Base-by-base conservation (phyloP, 148 eudicot genomes). In the Camellia japonica region DNA sequence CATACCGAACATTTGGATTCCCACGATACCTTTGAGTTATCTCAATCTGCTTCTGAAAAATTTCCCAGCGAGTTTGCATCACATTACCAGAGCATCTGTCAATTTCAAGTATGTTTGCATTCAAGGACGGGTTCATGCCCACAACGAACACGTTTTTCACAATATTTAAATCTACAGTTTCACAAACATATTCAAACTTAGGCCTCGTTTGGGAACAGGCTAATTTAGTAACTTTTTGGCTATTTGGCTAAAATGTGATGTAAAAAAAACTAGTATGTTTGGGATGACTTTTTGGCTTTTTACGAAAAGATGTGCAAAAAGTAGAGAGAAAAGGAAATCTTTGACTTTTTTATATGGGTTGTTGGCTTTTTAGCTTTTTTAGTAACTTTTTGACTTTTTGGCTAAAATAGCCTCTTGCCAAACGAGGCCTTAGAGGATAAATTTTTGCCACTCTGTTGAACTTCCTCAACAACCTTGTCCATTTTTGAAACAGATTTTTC, bases 1-100 rank as follows among this genome's bases (percentile, higher is more conserved):
- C 88, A 80, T 73, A 86, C 11, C n/a, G 85, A 73, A 86, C 78
- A 68, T 86, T 86, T 55, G 88, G 69, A 70, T 83, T 58, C 2
- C 88, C 86, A 47, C 86, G 88, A 80, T 43, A 78, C 43, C 68
- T 83, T 74, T 75, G 68, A 58, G 77, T 80, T 15, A 86, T 58
- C 78, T 86, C 85, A 20, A 79, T 80, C 88, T 86, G 85, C 63
- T 86, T 86, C 83, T 80, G 79, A 63, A 86, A 86, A 61, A 86
- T 77, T 78, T 83, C 88, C 76, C 74, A 55, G 30, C 81, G 84
- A 54, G 59, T 54, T 76, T 80, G 76, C 85, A 83, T 60, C 65
- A 68, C 68, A 54, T 52, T 62, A 55, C 82, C 80, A n/a, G 68
- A 68, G 78, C 88, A 86, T 83, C 46, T 81, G 38, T 63, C 83